Base-by-base conservation (phyloP, 2,329 filamentous ascomycete species). In the Cladosporium colombiae region DNA sequence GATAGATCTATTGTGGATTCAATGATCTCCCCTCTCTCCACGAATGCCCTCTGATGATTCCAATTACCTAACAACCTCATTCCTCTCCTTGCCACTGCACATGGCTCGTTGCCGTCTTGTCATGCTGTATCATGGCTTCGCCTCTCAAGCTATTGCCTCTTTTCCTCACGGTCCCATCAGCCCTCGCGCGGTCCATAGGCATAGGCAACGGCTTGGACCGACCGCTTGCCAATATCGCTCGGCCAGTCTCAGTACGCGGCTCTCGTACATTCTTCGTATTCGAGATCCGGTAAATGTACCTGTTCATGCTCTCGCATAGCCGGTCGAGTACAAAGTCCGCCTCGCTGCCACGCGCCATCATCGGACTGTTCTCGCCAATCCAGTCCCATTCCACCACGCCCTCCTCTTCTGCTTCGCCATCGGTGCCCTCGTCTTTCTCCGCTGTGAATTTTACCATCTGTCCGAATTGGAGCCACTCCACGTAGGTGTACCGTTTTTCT, bases 381-480 rank as follows among this genome's bases (percentile, higher is more conserved):
- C 89, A 91, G 72, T 91, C 89, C 88, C 89, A 91, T 37, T 89
- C 84, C 1, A 89, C 79, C 21, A 88, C 72, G 0, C 85, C 86
- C 31, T 86, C 84, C 65, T 86, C 61, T 74, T 78, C 62, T 72
- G 75, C 44, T 77, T 84, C 68, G 5, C 52, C 37, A 3, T 25
- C 31, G 21, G 55, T 16, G n/a, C 69, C 66, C 13, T 69, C 70
- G 16, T 70, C 63, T n/a, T 53, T 64, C n/a, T 56, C 61, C 1
- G 74, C 72, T 2, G 81, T 80, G 69, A 88, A 88, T 2, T 85
- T 81, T 44, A 96, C 91, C 35, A 97, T 82, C 25, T 86, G 85
- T 8, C 93, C 88, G 71, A 92, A 95, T 81, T 91, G 91, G 0
- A 90, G 90, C 93, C 93, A 96, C 74, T 96, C 90, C 70, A 93